These are phyloP conservation scores for Bonia amplexicaulis DNA, from an alignment of 176 grass and related monocot genomes.

Conservation along the genomic window DNA sequence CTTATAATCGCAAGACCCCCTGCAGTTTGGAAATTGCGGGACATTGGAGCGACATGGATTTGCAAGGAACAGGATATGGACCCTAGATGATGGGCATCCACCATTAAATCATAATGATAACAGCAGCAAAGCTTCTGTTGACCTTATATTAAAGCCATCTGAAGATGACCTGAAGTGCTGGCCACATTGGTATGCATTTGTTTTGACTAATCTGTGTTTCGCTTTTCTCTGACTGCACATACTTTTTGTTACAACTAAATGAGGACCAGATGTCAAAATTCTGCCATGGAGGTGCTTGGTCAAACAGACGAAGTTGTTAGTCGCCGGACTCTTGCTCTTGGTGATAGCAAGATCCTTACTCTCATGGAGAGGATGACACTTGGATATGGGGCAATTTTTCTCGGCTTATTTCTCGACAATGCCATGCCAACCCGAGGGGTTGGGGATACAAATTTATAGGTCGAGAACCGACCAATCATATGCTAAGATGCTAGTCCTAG, in stretches of 20 bases:
- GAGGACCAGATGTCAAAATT: neutral
- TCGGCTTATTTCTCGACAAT: no score
- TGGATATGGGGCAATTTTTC: no score
- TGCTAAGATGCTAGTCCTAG: no score
- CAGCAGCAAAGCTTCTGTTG: constrained; percentile 43
- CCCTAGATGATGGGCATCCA: constrained; percentile 53
- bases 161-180: constrained; percentile 86
- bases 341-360: no score
- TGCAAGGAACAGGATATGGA: constrained; percentile 87
- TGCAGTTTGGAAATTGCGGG: constrained; percentile 73
- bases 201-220: neutral
- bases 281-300: neutral
- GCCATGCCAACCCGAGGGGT: no score
- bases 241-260: constrained; percentile 14
- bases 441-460: no score
- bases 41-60: constrained; percentile 84
- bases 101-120: constrained; percentile 27
- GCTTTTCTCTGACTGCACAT: neutral
- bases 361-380: no score
- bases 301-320: neutral
- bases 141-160: constrained; percentile 84
- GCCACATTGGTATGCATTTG: constrained; percentile 71
- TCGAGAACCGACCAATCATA: no score
- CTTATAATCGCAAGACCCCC: neutral
- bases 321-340: no score